Conservation (phyloP, 2,329 filamentous ascomycete species). For the Fulvia fulva region DNA sequence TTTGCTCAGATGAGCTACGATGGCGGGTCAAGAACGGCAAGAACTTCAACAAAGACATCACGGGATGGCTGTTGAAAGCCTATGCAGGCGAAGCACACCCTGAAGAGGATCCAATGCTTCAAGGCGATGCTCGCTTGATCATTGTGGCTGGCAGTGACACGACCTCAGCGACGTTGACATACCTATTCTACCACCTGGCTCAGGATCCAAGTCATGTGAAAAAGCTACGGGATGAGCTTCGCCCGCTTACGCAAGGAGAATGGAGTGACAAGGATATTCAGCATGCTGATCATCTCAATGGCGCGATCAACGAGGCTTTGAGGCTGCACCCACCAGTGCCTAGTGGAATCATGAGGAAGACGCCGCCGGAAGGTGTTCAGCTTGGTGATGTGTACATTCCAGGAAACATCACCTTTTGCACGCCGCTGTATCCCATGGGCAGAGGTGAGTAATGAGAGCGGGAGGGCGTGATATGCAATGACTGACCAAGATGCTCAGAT, state of each 20-base stretch:
- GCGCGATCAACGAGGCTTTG: constrained; percentile 41
- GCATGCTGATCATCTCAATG: constrained; percentile 34
- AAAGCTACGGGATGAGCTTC: constrained; percentile 35
- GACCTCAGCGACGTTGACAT: constrained; percentile 38
- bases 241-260: constrained; percentile 16
- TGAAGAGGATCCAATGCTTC: constrained; percentile 24
- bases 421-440: constrained; percentile 23
- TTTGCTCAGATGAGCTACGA: constrained; percentile 33
- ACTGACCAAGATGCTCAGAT: constrained; percentile 8
- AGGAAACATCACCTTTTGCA: constrained; percentile 21
- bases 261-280: constrained; percentile 26
- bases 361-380: constrained; percentile 35
- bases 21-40: constrained; percentile 29
- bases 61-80: constrained; percentile 30
- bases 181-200: constrained; percentile 40
- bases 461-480: background rate
- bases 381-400: constrained; percentile 37
- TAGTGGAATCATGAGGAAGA: constrained; percentile 33
- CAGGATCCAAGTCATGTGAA: constrained; percentile 27
- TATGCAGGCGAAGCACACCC: constrained; percentile 26
- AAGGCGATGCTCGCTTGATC: constrained; percentile 27
- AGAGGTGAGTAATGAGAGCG: constrained; percentile 10
- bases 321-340: constrained; percentile 40
- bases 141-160: constrained; percentile 43
- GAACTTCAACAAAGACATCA: constrained; percentile 23